These are phyloP conservation scores for Brassica nigra DNA, from an alignment of 345 rosid species.

Conservation along the genomic window DNA sequence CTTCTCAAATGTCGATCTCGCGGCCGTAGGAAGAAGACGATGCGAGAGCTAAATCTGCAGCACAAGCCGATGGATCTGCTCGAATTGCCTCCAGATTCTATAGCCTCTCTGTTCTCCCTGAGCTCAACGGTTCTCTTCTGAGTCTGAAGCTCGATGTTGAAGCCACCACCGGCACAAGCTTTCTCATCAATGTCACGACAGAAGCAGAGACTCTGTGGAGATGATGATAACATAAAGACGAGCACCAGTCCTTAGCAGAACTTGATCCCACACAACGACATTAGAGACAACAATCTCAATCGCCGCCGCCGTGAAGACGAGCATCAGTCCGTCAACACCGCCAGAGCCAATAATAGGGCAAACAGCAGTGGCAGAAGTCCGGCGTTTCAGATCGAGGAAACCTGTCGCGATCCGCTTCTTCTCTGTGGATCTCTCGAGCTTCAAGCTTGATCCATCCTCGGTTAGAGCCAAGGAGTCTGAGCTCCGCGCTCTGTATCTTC, in stretches of 20 bases:
- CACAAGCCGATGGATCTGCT: too few relatives aligned
- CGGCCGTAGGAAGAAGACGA: too few relatives aligned
- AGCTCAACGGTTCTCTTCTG: too few relatives aligned
- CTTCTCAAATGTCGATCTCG: too few relatives aligned
- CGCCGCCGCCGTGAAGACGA: not conserved
- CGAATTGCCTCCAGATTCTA: too few relatives aligned
- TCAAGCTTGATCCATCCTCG: slow-evolving; percentile 41
- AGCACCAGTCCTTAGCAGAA: slow-evolving; percentile 48
- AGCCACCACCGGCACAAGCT: too few relatives aligned
- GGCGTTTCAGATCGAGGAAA: slow-evolving; percentile 56
- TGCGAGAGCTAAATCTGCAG: too few relatives aligned
- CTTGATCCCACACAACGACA: slow-evolving; percentile 63
- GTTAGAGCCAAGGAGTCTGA: slow-evolving; percentile 65
- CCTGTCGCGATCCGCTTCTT: slow-evolving; percentile 46
- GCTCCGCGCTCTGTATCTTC: slow-evolving; percentile 67
- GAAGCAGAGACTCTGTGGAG: too few relatives aligned
- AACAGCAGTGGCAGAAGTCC: slow-evolving; percentile 31
- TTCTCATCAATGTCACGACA: too few relatives aligned
- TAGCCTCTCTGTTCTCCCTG: too few relatives aligned
- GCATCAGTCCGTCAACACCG: slow-evolving; percentile 5
- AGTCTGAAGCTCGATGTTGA: too few relatives aligned
- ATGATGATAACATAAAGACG: slow-evolving; percentile 47
- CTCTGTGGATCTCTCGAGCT: slow-evolving; percentile 43
- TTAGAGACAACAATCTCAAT: slow-evolving; percentile 29
- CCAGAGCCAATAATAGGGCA: not conserved